These are phyloP conservation scores for Haplosporangium gracile DNA, from an alignment of 192 early-diverging fungal species.

Conservation along the genomic window DNA sequence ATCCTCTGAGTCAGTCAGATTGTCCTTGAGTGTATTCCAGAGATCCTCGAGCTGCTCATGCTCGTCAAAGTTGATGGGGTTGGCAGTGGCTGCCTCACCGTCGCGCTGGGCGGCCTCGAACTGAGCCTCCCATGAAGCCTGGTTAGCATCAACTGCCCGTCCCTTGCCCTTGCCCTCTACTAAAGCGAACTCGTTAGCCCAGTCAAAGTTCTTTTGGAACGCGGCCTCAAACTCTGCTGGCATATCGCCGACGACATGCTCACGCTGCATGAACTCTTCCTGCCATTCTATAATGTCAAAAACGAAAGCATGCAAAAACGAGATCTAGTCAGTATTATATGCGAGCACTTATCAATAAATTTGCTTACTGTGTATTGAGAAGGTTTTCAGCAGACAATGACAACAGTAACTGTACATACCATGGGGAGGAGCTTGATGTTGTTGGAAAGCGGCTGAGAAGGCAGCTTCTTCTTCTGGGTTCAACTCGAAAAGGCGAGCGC, in stretches of 20 bases:
- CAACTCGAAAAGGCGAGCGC: conserved; percentile 62
- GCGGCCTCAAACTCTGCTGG: conserved; percentile 69
- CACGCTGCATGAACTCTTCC: conserved; percentile 64
- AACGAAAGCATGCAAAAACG: neutral
- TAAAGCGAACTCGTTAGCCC: conserved; percentile 82
- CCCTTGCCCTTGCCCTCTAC: conserved; percentile 72
- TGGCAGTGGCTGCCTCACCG: conserved; percentile 50
- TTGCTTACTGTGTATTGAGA: neutral
- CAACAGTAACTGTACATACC: conserved; percentile 14
- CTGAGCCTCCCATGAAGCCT: conserved; percentile 71
- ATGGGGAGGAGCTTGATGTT: conserved; percentile 51
- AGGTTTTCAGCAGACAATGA: neutral
- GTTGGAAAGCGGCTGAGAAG: conserved; percentile 62
- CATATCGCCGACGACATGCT: conserved; percentile 58
- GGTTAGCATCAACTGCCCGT: conserved; percentile 52
- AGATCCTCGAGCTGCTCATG: conserved; percentile 65
- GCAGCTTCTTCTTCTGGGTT: conserved; percentile 63
- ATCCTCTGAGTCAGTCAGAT: conserved; percentile 38
- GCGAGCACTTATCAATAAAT: neutral
- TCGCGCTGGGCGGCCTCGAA: conserved; percentile 64
- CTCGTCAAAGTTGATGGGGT: conserved; percentile 60
- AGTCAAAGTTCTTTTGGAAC: conserved; percentile 77
- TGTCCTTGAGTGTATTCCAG: conserved; percentile 65
- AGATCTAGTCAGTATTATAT: neutral
- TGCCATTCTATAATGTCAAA: conserved; percentile 56